phyloP scores from a whole-genome alignment of 768 basidiomycete genomes.

The Leccinellum albellum region DNA sequence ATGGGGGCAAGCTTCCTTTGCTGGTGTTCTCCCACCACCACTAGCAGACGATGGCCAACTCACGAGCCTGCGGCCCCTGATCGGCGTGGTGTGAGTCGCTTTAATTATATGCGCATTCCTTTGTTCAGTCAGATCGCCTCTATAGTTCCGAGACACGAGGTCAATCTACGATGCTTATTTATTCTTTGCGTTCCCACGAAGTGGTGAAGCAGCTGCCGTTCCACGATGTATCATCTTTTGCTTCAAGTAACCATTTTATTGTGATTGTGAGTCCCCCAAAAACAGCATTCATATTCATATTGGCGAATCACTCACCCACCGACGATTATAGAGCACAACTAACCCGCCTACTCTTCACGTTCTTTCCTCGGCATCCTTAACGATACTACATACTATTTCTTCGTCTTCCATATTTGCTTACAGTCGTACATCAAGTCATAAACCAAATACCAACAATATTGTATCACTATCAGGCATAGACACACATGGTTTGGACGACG shows the following conservation, averaged over 20 bases:
- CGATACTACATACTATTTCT: slow-evolving; percentile 47
- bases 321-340: slow-evolving; percentile 48
- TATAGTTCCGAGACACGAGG: slow-evolving; percentile 24
- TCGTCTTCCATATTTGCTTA: slow-evolving; percentile 45
- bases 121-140: slow-evolving; percentile 1
- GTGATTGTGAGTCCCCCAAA: slow-evolving; percentile 47
- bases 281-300: neutral
- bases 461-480: slow-evolving; percentile 40
- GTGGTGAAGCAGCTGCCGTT: slow-evolving; percentile 47
- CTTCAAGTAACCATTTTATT: slow-evolving; percentile 47
- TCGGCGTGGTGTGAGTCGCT: slow-evolving; percentile 34
- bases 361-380: slow-evolving; percentile 52
- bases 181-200: slow-evolving; percentile 47
- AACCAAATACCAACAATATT: slow-evolving; percentile 35
- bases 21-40: slow-evolving; percentile 39
- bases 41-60: slow-evolving; percentile 27
- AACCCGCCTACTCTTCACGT: slow-evolving; percentile 53
- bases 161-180: slow-evolving; percentile 35
- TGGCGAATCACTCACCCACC: neutral
- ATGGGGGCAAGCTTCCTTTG: slow-evolving; percentile 37
- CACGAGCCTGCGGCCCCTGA: slow-evolving; percentile 30
- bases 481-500: slow-evolving; percentile 15
- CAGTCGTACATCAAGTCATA: slow-evolving; percentile 32
- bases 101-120: neutral
- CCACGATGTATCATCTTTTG: slow-evolving; percentile 41